Conservation (phyloP, 805 yeast genomes). For the Candida peoriensis region DNA sequence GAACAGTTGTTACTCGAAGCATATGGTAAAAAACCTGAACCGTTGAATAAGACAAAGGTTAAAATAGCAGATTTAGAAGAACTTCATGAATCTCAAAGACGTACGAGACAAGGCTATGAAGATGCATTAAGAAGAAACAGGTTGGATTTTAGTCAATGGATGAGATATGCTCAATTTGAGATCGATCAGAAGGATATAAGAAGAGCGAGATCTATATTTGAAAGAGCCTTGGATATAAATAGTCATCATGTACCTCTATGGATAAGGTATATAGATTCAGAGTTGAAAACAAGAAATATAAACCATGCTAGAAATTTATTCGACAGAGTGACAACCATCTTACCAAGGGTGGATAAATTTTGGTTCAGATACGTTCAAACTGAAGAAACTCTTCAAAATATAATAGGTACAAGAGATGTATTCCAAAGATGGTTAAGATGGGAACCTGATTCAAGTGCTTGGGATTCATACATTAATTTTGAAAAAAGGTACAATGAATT, state of each 20-base stretch:
- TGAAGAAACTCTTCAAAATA: slow-evolving; percentile 72
- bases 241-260: slow-evolving; percentile 76
- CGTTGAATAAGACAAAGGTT: slow-evolving; percentile 36
- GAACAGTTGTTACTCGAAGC: slow-evolving; percentile 62
- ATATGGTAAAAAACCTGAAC: slow-evolving; percentile 40
- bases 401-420: slow-evolving; percentile 53
- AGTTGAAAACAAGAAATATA: slow-evolving; percentile 63
- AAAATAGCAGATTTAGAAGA: slow-evolving; percentile 75
- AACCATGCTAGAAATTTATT: slow-evolving; percentile 87
- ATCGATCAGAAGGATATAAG: slow-evolving; percentile 69
- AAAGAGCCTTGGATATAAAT: slow-evolving; percentile 77
- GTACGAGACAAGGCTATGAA: slow-evolving; percentile 80
- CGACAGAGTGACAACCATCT: slow-evolving; percentile 65
- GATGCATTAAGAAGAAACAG: slow-evolving; percentile 82
- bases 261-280: slow-evolving; percentile 78
- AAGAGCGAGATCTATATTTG: slow-evolving; percentile 83
- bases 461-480: slow-evolving; percentile 70
- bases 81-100: slow-evolving; percentile 63
- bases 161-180: slow-evolving; percentile 88
- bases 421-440: slow-evolving; percentile 79
- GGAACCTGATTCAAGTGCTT: slow-evolving; percentile 64
- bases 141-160: slow-evolving; percentile 82
- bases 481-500: slow-evolving; percentile 61
- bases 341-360: slow-evolving; percentile 79
- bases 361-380: slow-evolving; percentile 83